Conservation (phyloP, 495 filamentous ascomycete genomes). For the Echria macrotheca region DNA sequence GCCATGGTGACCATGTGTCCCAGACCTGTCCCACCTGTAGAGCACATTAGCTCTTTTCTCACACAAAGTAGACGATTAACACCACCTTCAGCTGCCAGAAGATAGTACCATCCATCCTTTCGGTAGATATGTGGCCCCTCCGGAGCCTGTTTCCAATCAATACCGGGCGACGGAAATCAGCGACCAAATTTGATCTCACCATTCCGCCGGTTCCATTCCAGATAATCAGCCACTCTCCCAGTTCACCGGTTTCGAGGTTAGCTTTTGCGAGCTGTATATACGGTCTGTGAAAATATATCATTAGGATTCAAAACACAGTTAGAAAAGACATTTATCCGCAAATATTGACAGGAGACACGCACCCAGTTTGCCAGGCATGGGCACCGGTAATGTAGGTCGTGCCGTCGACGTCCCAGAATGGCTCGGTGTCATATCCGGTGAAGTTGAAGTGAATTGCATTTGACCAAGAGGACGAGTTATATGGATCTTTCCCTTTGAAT, state of each 20-base stretch:
- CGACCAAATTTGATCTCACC: too few species aligned
- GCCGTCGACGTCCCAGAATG: slow-evolving; percentile 49
- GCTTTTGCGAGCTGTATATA: slow-evolving; percentile 35
- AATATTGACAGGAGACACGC: too few species aligned
- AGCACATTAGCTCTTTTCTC: background rate
- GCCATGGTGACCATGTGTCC: slow-evolving; percentile 51
- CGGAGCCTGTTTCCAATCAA: slow-evolving; percentile 35
- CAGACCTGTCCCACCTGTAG: slow-evolving; percentile 49
- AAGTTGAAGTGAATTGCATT: slow-evolving; percentile 38
- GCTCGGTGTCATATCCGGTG: slow-evolving; percentile 38
- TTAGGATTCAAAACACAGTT: too few species aligned
- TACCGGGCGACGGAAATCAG: slow-evolving; percentile 1
- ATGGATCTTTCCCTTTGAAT: slow-evolving; percentile 35
- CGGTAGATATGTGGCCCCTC: slow-evolving; percentile 63
- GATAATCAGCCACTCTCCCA: slow-evolving; percentile 33
- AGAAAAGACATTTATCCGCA: too few species aligned
- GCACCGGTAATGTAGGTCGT: slow-evolving; percentile 42
- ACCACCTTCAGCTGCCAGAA: slow-evolving; percentile 58
- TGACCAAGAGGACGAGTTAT: slow-evolving; percentile 30
- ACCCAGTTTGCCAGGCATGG: slow-evolving; percentile 40
- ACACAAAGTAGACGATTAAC: background rate
- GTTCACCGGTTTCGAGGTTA: slow-evolving; percentile 32
- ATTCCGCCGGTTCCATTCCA: slow-evolving; percentile 41
- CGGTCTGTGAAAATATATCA: slow-evolving; percentile 22
- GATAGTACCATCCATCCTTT: slow-evolving; percentile 58